A percentile compares a stretch with the other conserved stretches of the same genome.
phyloP scores from a whole-genome alignment of 495 filamentous ascomycete genomes.

The Viridothelium virens region DNA sequence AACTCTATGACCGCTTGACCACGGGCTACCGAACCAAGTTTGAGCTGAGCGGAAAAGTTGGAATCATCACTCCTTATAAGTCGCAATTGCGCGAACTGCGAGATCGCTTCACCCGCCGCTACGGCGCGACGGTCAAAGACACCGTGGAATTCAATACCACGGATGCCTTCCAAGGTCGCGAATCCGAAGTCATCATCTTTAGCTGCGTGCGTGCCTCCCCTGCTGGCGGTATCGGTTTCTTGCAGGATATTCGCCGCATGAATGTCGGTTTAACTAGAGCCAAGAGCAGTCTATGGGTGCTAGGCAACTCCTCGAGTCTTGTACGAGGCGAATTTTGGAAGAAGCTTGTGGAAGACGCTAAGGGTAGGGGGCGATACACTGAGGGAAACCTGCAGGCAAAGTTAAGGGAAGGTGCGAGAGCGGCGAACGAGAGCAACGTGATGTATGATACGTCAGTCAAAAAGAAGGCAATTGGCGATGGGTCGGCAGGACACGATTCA shows the following conservation, averaged over 20 bases:
- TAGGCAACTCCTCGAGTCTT: slow-evolving; percentile 81
- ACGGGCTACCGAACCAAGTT: slow-evolving; percentile 54
- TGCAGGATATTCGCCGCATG: slow-evolving; percentile 97
- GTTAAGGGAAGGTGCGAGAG: slow-evolving; percentile 42
- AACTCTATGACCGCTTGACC: slow-evolving; percentile 68
- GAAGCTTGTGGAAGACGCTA: slow-evolving; percentile 72
- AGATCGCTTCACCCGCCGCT: slow-evolving; percentile 57
- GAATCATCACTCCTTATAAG: slow-evolving; percentile 96
- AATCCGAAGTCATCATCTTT: slow-evolving; percentile 97
- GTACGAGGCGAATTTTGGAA: slow-evolving; percentile 85
- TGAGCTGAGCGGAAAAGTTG: slow-evolving; percentile 76
- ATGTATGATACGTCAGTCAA: slow-evolving; percentile 14
- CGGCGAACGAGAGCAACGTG: not conserved
- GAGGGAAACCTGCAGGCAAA: slow-evolving; percentile 54
- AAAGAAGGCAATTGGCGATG: slow-evolving; percentile 5
- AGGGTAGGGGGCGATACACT: slow-evolving; percentile 64
- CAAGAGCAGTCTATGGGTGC: slow-evolving; percentile 89
- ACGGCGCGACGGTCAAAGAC: slow-evolving; percentile 65
- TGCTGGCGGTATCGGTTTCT: slow-evolving; percentile 90
- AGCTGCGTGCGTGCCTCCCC: slow-evolving; percentile 89
- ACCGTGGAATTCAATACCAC: slow-evolving; percentile 95
- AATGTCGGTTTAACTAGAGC: slow-evolving; percentile 96
- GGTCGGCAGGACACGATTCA: not conserved
- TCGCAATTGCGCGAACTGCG: slow-evolving; percentile 79
- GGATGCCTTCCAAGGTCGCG: slow-evolving; percentile 93